Evolutionary conservation across 2,329 filamentous ascomycete genomes (phyloP).

Genomic region (Botrytis hyacinthi): DNA sequence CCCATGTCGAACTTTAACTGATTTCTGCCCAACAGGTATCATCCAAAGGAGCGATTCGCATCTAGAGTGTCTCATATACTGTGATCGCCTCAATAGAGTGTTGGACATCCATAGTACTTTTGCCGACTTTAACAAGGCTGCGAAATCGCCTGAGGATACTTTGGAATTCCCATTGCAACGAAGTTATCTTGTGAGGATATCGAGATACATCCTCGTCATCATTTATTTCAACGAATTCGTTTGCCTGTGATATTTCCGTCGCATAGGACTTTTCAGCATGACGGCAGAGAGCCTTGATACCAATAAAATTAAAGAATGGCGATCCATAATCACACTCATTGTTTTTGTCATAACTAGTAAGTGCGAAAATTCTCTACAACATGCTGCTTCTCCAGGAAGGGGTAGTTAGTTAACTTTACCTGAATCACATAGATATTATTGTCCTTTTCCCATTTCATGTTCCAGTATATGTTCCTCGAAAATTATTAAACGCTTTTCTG

Average conservation of each 20-base stretch:
- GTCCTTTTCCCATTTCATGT: slow-evolving; percentile 69
- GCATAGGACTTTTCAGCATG: background rate
- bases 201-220: background rate
- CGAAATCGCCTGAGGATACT: background rate
- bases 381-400: background rate
- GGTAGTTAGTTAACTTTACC: slow-evolving; percentile 20
- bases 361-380: slow-evolving; percentile 38
- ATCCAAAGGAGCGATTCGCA: background rate
- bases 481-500: slow-evolving; percentile 46
- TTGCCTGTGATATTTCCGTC: background rate
- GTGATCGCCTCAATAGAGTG: slow-evolving; percentile 1
- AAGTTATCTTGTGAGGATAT: background rate
- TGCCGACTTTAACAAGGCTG: background rate
- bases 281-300: slow-evolving; percentile 44
- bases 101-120: background rate
- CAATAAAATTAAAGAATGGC: slow-evolving; percentile 59
- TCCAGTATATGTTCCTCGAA: slow-evolving; percentile 57
- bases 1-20: background rate
- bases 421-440: slow-evolving; percentile 53
- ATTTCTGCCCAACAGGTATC: slow-evolving; percentile 7
- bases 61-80: background rate
- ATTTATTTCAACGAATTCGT: background rate
- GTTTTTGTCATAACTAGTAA: slow-evolving; percentile 69
- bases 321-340: slow-evolving; percentile 67
- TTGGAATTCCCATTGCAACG: background rate